Evolutionary conservation across 2,329 filamentous ascomycete species (phyloP).

Genomic region (Apiospora sp.): DNA sequence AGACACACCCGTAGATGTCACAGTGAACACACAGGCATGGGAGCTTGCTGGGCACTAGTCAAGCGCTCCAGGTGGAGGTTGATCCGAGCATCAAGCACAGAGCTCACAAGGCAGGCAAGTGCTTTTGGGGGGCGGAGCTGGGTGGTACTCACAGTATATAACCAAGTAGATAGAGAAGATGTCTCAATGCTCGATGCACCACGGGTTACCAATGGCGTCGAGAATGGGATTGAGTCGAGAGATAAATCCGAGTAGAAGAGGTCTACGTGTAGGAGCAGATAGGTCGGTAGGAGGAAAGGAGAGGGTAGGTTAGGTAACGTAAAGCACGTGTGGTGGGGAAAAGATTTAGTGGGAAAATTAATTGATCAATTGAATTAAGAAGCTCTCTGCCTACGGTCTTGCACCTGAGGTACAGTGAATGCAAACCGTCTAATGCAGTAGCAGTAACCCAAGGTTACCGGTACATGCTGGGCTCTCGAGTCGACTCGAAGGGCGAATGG

Average conservation of each 20-base stretch:
- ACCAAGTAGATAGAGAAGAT: background rate
- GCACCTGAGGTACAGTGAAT: slow-evolving; percentile 7
- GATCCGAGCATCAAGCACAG: slow-evolving; percentile 7
- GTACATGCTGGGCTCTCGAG: background rate
- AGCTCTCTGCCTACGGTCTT: background rate
- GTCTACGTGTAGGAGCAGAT: slow-evolving; percentile 13
- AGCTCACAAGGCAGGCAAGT: background rate
- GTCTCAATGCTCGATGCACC: slow-evolving; percentile 12
- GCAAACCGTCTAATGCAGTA: background rate
- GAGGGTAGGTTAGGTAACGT: slow-evolving; percentile 10
- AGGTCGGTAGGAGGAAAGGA: slow-evolving; percentile 6
- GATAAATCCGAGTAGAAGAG: slow-evolving; percentile 20
- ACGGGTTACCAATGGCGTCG: slow-evolving; percentile 6
- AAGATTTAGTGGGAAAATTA: slow-evolving; percentile 6
- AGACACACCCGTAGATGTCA: slow-evolving; percentile 2
- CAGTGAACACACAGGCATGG: background rate
- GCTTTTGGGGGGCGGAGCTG: background rate
- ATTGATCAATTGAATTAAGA: background rate
- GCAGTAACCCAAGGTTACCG: background rate
- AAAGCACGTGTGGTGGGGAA: slow-evolving; percentile 17
- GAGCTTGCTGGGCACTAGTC: slow-evolving; percentile 11
- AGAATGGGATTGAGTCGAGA: slow-evolving; percentile 12
- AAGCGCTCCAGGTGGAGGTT: slow-evolving; percentile 5
- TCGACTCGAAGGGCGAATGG: background rate
- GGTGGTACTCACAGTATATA: slow-evolving; percentile 4